Conservation (phyloP, 2,329 filamentous ascomycete genomes). For the Hymenoscyphus fructigenus region DNA sequence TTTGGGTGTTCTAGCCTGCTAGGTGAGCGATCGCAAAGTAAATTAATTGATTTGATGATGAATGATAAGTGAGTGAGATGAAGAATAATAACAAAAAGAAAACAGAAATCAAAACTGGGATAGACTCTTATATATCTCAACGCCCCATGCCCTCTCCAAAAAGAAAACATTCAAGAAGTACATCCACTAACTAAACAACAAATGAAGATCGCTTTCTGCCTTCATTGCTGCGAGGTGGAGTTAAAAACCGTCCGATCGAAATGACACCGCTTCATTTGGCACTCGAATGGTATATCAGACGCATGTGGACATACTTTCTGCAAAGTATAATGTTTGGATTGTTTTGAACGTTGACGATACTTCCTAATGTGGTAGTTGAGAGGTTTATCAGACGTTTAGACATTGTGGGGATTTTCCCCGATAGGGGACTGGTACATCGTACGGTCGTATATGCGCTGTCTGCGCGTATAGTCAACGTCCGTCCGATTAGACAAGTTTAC, state of each 20-base stretch:
- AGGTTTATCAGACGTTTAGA: not conserved
- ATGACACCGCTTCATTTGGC: not conserved
- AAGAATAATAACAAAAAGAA: too few relatives aligned
- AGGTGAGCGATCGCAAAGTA: not conserved
- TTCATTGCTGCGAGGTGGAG: not conserved
- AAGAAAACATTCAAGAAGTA: too few relatives aligned
- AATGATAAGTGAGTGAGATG: not conserved
- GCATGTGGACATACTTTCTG: not conserved
- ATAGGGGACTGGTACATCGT: not conserved
- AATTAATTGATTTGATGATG: not conserved
- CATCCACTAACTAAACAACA: not conserved
- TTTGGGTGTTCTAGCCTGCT: not conserved
- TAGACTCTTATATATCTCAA: not conserved
- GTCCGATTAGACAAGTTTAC: too few relatives aligned
- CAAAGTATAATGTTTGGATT: not conserved
- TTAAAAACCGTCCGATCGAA: too few relatives aligned
- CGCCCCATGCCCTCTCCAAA: too few relatives aligned
- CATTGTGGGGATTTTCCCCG: not conserved
- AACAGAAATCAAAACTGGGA: not conserved
- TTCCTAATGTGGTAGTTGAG: not conserved
- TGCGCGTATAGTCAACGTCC: too few relatives aligned
- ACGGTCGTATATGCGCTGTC: too few relatives aligned
- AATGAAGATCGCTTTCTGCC: not conserved
- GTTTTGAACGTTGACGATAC: not conserved
- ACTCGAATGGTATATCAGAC: not conserved